These are phyloP conservation scores for Diplocarpon mali DNA, from an alignment of 2,329 filamentous ascomycete species.

Conservation along the genomic window DNA sequence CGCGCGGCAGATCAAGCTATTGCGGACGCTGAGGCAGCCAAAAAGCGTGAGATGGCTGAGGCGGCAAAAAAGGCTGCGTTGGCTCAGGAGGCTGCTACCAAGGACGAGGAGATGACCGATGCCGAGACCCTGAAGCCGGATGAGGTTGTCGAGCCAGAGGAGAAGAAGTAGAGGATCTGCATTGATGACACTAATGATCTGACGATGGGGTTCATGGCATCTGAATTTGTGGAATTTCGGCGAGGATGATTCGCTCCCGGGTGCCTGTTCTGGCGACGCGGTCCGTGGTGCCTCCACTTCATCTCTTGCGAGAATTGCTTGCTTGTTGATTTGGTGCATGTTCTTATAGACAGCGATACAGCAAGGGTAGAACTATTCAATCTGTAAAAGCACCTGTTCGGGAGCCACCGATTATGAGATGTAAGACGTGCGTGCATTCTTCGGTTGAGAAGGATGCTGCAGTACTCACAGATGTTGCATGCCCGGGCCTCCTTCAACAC, in stretches of 20 bases:
- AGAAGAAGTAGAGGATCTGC: constrained; percentile 16
- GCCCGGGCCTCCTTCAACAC: too few species aligned
- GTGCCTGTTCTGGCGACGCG: background rate
- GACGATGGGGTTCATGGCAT: constrained; percentile 10
- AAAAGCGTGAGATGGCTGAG: constrained; percentile 39
- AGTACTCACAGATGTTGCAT: too few species aligned
- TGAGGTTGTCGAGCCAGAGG: constrained; percentile 25
- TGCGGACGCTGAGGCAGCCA: constrained; percentile 34
- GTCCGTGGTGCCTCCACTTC: background rate
- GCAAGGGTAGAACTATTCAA: constrained; percentile 11
- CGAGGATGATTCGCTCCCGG: background rate
- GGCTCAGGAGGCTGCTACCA: constrained; percentile 29
- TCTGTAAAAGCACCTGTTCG: background rate
- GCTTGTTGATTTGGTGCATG: constrained; percentile 9
- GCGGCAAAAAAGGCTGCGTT: constrained; percentile 35
- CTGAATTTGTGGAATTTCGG: constrained; percentile 4
- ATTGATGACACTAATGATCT: constrained; percentile 14
- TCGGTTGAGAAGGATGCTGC: background rate
- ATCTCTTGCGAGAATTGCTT: constrained; percentile 9
- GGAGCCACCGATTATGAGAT: too few species aligned
- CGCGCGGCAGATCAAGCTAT: constrained; percentile 66
- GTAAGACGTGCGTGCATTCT: too few species aligned
- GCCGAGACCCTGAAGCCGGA: constrained; percentile 43
- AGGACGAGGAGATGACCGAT: constrained; percentile 55
- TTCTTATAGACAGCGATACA: constrained; percentile 17